Percentiles rank a stretch among this genome's conserved stretches.
Conservation (phyloP, 2,329 filamentous ascomycete genomes). For the Sclerotiophoma versabilis region DNA sequence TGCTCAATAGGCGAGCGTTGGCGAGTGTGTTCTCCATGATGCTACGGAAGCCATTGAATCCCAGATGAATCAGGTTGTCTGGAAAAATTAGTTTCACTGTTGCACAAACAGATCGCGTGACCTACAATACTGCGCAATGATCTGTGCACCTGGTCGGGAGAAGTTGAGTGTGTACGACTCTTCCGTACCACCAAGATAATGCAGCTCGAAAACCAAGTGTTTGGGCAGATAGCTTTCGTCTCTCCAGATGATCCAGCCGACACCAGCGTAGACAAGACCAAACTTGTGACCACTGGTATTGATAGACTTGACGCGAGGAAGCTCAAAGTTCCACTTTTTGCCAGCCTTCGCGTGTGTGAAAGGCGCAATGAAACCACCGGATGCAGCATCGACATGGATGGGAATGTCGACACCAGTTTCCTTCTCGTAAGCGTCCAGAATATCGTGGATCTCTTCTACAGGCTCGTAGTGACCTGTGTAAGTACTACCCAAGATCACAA, state of each 20-base stretch:
- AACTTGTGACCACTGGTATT: slow-evolving; percentile 71
- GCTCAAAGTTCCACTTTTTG: slow-evolving; percentile 68
- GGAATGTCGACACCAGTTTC: slow-evolving; percentile 70
- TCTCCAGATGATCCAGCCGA: slow-evolving; percentile 67
- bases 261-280: slow-evolving; percentile 69
- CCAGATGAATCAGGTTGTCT: slow-evolving; percentile 73
- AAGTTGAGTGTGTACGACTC: slow-evolving; percentile 76
- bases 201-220: slow-evolving; percentile 73
- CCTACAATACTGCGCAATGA: slow-evolving; percentile 76
- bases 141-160: slow-evolving; percentile 72
- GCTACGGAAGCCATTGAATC: slow-evolving; percentile 68
- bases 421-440: slow-evolving; percentile 69
- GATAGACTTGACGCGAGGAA: slow-evolving; percentile 70
- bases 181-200: slow-evolving; percentile 75
- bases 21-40: slow-evolving; percentile 70
- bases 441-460: slow-evolving; percentile 70
- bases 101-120: neutral
- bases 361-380: slow-evolving; percentile 67
- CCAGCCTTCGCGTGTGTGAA: slow-evolving; percentile 65
- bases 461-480: slow-evolving; percentile 79
- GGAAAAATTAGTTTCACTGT: neutral
- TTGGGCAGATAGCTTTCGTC: slow-evolving; percentile 70
- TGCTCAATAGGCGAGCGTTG: slow-evolving; percentile 70
- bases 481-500: slow-evolving; percentile 74
- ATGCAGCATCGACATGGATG: slow-evolving; percentile 70